Conservation (phyloP, 306 rosid genomes). For the Citrullus mucosospermus region DNA sequence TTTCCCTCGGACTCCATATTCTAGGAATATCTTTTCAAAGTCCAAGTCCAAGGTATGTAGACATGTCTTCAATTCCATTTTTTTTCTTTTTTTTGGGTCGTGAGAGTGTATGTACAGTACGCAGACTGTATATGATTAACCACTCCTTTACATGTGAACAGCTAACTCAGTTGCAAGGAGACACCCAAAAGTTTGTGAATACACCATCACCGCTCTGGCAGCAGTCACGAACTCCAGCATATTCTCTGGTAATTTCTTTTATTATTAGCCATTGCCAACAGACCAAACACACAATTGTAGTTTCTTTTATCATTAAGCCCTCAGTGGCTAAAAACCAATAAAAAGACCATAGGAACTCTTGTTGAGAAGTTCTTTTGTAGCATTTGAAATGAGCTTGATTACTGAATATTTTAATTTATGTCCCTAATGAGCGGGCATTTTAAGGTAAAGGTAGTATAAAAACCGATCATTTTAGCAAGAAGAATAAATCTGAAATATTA, state of each 20-base stretch:
- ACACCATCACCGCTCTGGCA: conserved; percentile 30
- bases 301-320: not conserved
- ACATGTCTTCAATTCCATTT: conserved; percentile 10
- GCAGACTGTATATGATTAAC: conserved; percentile 13
- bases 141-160: not conserved
- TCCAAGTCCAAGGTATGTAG: conserved; percentile 59
- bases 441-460: not conserved
- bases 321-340: not conserved
- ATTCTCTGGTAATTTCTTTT: conserved; percentile 36
- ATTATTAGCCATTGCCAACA: not conserved
- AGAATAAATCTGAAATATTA: not conserved
- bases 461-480: not conserved
- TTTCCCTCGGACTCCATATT: conserved; percentile 77
- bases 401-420: not conserved
- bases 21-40: conserved; percentile 62
- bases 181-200: conserved; percentile 10
- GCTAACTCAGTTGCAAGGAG: conserved; percentile 39
- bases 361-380: not conserved
- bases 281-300: conserved; percentile 13
- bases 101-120: not conserved
- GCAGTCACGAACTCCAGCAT: conserved; percentile 29
- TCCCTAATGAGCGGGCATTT: not conserved
- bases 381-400: not conserved
- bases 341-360: not conserved
- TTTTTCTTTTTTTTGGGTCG: not conserved